A percentile compares a stretch with the other conserved stretches of the same genome.
Conservation (phyloP, 148 eudicot species). For the Simmondsia chinensis region DNA sequence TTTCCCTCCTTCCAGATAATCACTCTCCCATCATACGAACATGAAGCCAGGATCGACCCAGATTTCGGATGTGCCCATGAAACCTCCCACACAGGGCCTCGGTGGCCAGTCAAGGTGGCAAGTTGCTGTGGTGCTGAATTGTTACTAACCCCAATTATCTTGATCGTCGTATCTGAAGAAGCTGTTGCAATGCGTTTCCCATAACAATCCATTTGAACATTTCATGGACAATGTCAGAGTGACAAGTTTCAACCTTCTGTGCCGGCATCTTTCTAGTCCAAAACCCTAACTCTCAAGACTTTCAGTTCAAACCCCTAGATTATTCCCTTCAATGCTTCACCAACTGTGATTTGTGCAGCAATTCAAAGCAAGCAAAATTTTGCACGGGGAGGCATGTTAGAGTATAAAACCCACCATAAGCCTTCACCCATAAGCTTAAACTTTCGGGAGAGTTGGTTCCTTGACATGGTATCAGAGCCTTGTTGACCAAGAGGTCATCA, state of each 20-base stretch:
- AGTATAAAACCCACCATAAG: neutral
- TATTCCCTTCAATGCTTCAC: slow-evolving; percentile 2
- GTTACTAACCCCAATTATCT: slow-evolving; percentile 51
- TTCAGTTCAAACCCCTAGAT: neutral
- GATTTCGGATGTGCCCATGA: slow-evolving; percentile 93
- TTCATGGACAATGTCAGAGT: slow-evolving; percentile 70
- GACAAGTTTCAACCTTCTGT: slow-evolving; percentile 83
- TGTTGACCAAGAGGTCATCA: no score
- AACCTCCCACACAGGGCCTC: slow-evolving; percentile 95
- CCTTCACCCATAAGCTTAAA: no score
- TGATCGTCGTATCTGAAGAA: slow-evolving; percentile 65
- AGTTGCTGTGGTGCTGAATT: slow-evolving; percentile 51
- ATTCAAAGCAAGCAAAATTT: neutral
- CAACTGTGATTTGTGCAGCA: neutral
- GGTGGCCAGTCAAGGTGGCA: slow-evolving; percentile 73
- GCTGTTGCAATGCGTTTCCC: slow-evolving; percentile 87
- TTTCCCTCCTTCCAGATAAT: slow-evolving; percentile 93
- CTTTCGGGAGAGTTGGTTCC: no score
- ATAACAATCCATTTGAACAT: slow-evolving; percentile 89
- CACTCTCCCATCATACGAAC: slow-evolving; percentile 86
- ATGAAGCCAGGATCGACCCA: slow-evolving; percentile 75
- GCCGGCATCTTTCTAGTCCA: slow-evolving; percentile 45
- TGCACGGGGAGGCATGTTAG: neutral
- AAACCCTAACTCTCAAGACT: slow-evolving; percentile 1
- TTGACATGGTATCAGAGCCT: no score